These are phyloP conservation scores for Elongisporangium prolatum DNA, from an alignment of 352 stramenopile species.

Conservation along the genomic window DNA sequence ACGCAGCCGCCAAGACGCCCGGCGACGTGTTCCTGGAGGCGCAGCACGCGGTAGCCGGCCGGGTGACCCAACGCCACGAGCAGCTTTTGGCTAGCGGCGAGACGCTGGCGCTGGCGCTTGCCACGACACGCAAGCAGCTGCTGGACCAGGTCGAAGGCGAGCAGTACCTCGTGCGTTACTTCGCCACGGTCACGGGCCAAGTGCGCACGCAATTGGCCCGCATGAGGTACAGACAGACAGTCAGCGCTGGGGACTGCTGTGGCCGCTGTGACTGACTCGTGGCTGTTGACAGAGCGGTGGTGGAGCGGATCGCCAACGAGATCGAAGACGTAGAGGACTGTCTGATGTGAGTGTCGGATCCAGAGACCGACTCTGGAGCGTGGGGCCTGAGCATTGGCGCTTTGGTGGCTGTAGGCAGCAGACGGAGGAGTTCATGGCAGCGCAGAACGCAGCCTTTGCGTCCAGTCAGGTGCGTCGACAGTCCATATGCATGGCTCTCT, in stretches of 20 bases:
- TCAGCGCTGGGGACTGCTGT: no score
- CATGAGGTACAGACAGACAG: conserved; percentile 23
- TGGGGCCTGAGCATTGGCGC: not conserved
- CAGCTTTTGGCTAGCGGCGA: conserved; percentile 53
- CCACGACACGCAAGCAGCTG: conserved; percentile 33
- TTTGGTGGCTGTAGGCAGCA: conserved; percentile 20
- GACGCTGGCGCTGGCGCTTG: conserved; percentile 35
- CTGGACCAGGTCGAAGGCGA: conserved; percentile 63
- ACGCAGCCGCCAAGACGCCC: not conserved
- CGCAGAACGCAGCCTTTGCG: conserved; percentile 71
- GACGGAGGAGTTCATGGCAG: conserved; percentile 68
- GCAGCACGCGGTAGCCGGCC: conserved; percentile 27
- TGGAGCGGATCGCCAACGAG: conserved; percentile 56
- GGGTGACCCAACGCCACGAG: conserved; percentile 30
- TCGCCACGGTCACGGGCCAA: conserved; percentile 37
- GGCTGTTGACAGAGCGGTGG: conserved; percentile 18
- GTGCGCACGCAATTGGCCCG: conserved; percentile 50
- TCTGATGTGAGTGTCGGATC: conserved; percentile 28
- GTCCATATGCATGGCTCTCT: not conserved
- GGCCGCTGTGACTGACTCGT: not conserved
- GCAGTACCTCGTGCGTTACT: conserved; percentile 61
- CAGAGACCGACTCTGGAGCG: not conserved
- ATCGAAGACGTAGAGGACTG: conserved; percentile 67
- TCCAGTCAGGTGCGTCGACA: conserved; percentile 27
- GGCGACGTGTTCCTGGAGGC: conserved; percentile 39